phyloP scores from a whole-genome alignment of 352 stramenopile genomes.

The Plasmopara muralis region DNA sequence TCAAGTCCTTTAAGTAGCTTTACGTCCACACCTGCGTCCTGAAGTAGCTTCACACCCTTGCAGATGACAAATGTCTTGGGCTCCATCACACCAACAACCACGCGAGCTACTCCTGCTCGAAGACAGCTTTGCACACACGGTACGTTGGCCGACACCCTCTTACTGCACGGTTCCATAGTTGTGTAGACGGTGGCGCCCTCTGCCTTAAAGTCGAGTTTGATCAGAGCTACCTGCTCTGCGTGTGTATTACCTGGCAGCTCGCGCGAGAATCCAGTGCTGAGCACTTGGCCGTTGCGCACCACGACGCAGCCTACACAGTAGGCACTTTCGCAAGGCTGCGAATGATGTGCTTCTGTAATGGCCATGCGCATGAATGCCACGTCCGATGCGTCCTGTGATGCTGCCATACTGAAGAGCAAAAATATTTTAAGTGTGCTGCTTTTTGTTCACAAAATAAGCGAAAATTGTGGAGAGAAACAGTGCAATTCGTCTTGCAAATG shows the following conservation, averaged over 20 bases:
- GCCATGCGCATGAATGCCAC: slow-evolving; percentile 66
- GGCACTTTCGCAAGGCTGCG: slow-evolving; percentile 53
- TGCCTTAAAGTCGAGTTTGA: slow-evolving; percentile 73
- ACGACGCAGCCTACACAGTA: slow-evolving; percentile 84
- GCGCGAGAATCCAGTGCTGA: slow-evolving; percentile 74
- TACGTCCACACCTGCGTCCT: slow-evolving; percentile 58
- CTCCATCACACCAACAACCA: slow-evolving; percentile 83
- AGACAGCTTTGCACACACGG: slow-evolving; percentile 79
- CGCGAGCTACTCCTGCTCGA: slow-evolving; percentile 48
- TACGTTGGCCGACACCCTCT: slow-evolving; percentile 75
- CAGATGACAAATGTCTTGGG: slow-evolving; percentile 85
- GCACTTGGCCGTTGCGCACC: slow-evolving; percentile 42
- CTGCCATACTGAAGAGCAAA: neutral
- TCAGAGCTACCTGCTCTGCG: slow-evolving; percentile 79
- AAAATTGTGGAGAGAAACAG: too few relatives aligned
- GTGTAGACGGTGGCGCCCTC: slow-evolving; percentile 73
- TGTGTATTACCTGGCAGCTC: slow-evolving; percentile 86
- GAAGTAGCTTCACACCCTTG: slow-evolving; percentile 66
- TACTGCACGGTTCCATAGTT: slow-evolving; percentile 87
- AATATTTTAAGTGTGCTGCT: neutral
- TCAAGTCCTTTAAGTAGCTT: slow-evolving; percentile 68
- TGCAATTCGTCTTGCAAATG: too few relatives aligned
- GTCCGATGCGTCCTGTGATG: slow-evolving; percentile 21
- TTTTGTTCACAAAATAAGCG: too few relatives aligned
- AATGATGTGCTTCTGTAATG: slow-evolving; percentile 77